Conservation (phyloP, 345 rosid genomes). For the Reutealis trisperma region DNA sequence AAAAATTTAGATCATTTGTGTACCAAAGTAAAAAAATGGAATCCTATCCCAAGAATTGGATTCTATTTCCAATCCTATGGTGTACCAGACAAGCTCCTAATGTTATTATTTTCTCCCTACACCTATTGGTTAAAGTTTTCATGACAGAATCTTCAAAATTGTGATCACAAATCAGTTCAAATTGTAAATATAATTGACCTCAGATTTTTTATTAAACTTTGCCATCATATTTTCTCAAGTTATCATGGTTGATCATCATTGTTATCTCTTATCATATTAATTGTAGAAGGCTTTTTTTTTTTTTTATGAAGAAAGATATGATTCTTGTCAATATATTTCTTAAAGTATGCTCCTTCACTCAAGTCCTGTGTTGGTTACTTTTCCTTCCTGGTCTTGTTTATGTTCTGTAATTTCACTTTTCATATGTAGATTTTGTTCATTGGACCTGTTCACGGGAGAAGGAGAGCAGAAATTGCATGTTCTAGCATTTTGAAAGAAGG, state of each 20-base stretch:
- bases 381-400: slow-evolving; percentile 13
- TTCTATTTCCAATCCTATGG: too few relatives aligned
- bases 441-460: slow-evolving; percentile 66
- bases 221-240: not conserved
- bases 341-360: slow-evolving; percentile 16
- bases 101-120: not conserved
- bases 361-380: slow-evolving; percentile 16
- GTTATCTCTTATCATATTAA: not conserved
- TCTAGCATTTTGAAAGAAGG: slow-evolving; percentile 40
- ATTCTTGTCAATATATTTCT: slow-evolving; percentile 6
- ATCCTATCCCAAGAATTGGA: too few relatives aligned
- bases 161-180: not conserved
- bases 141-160: not conserved
- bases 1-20: too few relatives aligned
- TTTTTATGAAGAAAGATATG: not conserved
- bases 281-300: not conserved
- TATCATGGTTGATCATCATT: not conserved
- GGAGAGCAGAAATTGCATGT: slow-evolving; percentile 45
- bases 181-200: not conserved
- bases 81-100: too few relatives aligned
- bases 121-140: not conserved
- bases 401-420: slow-evolving; percentile 18
- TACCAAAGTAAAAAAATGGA: too few relatives aligned
- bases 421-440: slow-evolving; percentile 62
- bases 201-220: not conserved